Evolutionary conservation across 2,329 filamentous ascomycete genomes (phyloP).

Genomic region (Colletotrichum australisinense): DNA sequence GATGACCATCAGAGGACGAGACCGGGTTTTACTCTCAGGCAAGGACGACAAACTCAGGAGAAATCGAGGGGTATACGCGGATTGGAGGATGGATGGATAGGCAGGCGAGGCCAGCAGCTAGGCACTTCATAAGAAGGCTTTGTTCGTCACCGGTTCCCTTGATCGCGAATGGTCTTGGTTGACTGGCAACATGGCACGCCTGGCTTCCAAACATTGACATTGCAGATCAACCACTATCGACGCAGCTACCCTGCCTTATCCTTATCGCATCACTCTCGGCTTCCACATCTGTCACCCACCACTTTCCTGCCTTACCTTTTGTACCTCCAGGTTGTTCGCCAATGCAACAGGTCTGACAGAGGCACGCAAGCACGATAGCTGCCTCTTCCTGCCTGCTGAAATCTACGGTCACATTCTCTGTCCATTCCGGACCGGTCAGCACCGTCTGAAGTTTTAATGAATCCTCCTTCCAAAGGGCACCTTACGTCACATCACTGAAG

Average conservation of each 20-base stretch:
- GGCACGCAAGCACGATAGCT: background rate
- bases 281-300: background rate
- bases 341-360: background rate
- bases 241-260: slow-evolving; percentile 11
- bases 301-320: background rate
- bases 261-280: slow-evolving; percentile 20
- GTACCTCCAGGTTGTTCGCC: background rate
- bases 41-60: background rate
- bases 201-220: background rate
- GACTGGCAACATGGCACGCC: background rate
- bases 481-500: background rate
- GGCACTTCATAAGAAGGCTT: slow-evolving; percentile 13
- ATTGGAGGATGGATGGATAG: background rate
- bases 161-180: background rate
- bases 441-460: background rate
- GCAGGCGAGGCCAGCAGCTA: slow-evolving; percentile 23
- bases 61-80: background rate
- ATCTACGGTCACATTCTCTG: background rate
- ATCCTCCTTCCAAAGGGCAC: background rate
- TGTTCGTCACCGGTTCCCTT: slow-evolving; percentile 1
- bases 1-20: background rate
- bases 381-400: background rate
- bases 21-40: background rate
- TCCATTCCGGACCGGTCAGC: background rate
- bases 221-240: slow-evolving; percentile 11